phyloP scores from a whole-genome alignment of 306 rosid species.

The Alnus rubra region DNA sequence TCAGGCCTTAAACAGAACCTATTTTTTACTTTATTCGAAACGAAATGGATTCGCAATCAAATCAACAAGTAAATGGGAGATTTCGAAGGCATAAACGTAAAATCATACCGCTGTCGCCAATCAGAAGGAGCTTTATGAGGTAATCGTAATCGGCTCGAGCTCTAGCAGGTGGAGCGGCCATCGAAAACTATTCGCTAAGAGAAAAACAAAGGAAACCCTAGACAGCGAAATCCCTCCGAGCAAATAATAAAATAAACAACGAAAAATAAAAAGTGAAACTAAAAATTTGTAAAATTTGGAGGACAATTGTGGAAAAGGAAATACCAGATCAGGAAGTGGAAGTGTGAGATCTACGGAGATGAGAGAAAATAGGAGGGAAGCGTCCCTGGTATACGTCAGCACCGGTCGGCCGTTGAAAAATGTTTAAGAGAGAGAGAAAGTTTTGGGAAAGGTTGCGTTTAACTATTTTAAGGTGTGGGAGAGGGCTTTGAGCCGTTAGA shows the following conservation, averaged over 20 bases:
- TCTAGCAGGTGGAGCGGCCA: slow-evolving; percentile 91
- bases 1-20: not conserved
- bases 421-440: not conserved
- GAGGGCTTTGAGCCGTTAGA: slow-evolving; percentile 1
- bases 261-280: not conserved
- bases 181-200: slow-evolving; percentile 26
- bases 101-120: slow-evolving; percentile 95
- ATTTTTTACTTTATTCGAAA: not conserved
- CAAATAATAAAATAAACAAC: slow-evolving; percentile 6
- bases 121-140: slow-evolving; percentile 89
- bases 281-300: not conserved
- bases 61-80: not conserved
- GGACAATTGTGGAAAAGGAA: slow-evolving; percentile 7
- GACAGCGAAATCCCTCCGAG: slow-evolving; percentile 1
- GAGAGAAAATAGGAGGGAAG: slow-evolving; percentile 34
- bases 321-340: slow-evolving; percentile 33
- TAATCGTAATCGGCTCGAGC: slow-evolving; percentile 98
- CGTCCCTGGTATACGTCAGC: slow-evolving; percentile 42
- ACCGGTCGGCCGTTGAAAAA: slow-evolving; percentile 57
- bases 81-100: not conserved
- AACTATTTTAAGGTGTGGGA: slow-evolving; percentile 10
- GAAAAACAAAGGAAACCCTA: slow-evolving; percentile 29
- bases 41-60: too few relatives aligned
- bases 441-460: not conserved
- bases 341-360: slow-evolving; percentile 46